Conservation (phyloP, 1,284 basidiomycete genomes). For the Nidula niveotomentosa region DNA sequence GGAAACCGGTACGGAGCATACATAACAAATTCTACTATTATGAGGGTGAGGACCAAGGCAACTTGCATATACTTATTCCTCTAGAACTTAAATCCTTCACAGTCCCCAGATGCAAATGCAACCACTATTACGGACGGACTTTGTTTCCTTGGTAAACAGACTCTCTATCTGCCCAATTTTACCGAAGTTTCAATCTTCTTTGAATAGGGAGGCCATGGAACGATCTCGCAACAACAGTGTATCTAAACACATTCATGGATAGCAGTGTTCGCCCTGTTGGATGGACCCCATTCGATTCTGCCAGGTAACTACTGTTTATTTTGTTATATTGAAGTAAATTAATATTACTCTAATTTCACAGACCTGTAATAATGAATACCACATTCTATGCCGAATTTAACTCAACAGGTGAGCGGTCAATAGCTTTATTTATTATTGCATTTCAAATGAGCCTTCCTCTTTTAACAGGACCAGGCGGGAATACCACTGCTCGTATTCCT, state of each 20-base stretch:
- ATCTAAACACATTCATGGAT: conserved; percentile 58
- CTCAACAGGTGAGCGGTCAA: conserved; percentile 40
- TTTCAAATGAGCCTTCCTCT: too few species aligned
- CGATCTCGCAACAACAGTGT: conserved; percentile 54
- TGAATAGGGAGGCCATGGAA: conserved; percentile 62
- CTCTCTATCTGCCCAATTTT: not conserved
- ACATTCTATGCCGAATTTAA: conserved; percentile 61
- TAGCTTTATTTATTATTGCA: too few species aligned
- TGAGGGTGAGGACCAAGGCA: conserved; percentile 39
- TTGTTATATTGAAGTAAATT: not conserved
- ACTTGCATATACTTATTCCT: not conserved
- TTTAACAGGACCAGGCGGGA: conserved; percentile 52
- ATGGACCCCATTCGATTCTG: conserved; percentile 48
- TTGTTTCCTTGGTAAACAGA: conserved; percentile 49
- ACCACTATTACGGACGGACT: conserved; percentile 40
- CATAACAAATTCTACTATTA: conserved; percentile 54
- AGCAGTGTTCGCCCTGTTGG: conserved; percentile 50
- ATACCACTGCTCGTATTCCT: conserved; percentile 40
- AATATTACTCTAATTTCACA: conserved; percentile 13
- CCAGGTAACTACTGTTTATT: conserved; percentile 25
- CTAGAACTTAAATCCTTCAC: not conserved
- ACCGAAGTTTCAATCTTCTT: not conserved
- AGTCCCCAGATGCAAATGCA: conserved; percentile 63
- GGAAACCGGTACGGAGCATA: conserved; percentile 62
- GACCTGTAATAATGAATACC: conserved; percentile 49